These are phyloP conservation scores for Kluyveromyces nonfermentans DNA, from an alignment of 805 yeast genomes.

Conservation along the genomic window DNA sequence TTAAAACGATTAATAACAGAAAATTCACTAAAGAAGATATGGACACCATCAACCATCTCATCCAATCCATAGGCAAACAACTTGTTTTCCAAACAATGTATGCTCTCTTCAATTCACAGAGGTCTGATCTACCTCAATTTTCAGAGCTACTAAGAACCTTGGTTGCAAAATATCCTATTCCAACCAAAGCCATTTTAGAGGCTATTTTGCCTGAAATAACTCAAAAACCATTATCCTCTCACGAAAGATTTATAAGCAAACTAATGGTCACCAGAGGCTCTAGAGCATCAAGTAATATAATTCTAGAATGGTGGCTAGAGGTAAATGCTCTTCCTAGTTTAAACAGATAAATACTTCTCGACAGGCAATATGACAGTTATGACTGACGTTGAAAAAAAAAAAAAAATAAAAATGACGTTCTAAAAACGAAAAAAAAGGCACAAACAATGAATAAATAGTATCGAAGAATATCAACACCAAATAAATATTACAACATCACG, in stretches of 20 bases:
- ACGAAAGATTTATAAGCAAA: slow-evolving; percentile 44
- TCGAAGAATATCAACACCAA: no score
- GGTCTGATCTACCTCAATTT: slow-evolving; percentile 54
- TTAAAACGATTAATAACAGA: slow-evolving; percentile 36
- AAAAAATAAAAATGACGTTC: no score
- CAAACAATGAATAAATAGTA: no score
- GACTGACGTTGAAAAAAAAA: not conserved
- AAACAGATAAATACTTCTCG: not conserved
- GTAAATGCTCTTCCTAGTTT: slow-evolving; percentile 37
- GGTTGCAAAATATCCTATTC: slow-evolving; percentile 40
- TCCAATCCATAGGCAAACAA: slow-evolving; percentile 20
- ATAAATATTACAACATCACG: no score
- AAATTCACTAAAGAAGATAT: slow-evolving; percentile 38
- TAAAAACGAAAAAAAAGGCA: no score
- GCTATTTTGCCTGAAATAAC: slow-evolving; percentile 20
- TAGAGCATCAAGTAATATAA: slow-evolving; percentile 46
- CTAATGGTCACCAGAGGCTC: slow-evolving; percentile 57
- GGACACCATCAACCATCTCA: slow-evolving; percentile 22
- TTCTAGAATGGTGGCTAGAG: slow-evolving; percentile 57
- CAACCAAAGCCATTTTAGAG: slow-evolving; percentile 41
- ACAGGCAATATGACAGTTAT: not conserved
- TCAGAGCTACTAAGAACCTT: slow-evolving; percentile 43
- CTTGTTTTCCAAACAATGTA: slow-evolving; percentile 28
- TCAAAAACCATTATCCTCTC: slow-evolving; percentile 20
- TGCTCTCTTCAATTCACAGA: slow-evolving; percentile 39